A percentile compares a stretch with the other conserved stretches of the same genome.
Evolutionary conservation across 2,329 filamentous ascomycete species (phyloP).

Genomic region (Colletotrichum sp.): DNA sequence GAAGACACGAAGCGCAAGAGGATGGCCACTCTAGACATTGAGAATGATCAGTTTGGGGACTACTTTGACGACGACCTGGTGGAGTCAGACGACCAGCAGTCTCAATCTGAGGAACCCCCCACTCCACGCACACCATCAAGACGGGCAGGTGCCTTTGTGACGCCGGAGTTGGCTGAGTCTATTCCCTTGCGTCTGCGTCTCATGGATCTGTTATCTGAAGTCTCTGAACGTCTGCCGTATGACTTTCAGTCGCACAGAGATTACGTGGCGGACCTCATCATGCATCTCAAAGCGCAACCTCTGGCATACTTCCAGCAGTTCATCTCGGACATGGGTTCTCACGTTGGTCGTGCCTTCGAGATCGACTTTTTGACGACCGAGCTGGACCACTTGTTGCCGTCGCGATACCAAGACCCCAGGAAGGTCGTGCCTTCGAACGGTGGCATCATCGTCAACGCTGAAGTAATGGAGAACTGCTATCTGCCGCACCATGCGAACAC

Average conservation of each 20-base stretch:
- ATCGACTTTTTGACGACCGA: conserved; percentile 32
- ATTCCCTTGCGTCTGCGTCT: conserved; percentile 67
- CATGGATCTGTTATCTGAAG: conserved; percentile 59
- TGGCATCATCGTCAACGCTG: conserved; percentile 44
- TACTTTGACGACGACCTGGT: conserved; percentile 55
- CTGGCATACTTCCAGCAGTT: conserved; percentile 63
- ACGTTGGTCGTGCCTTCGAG: not conserved
- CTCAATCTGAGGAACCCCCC: conserved; percentile 41
- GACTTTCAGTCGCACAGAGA: conserved; percentile 47
- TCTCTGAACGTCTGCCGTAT: conserved; percentile 49
- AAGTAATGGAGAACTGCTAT: conserved; percentile 62
- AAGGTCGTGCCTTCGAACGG: conserved; percentile 40
- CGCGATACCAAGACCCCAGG: conserved; percentile 44
- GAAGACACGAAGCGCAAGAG: conserved; percentile 55
- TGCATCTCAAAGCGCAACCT: conserved; percentile 62
- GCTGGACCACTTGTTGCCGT: conserved; percentile 48
- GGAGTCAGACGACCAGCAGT: conserved; percentile 43
- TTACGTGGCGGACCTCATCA: conserved; percentile 64
- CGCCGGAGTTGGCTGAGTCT: conserved; percentile 53
- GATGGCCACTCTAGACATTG: conserved; percentile 55
- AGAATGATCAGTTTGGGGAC: conserved; percentile 64
- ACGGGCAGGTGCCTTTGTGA: conserved; percentile 34
- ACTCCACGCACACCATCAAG: conserved; percentile 18
- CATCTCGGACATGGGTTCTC: conserved; percentile 31
- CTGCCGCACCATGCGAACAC: conserved; percentile 70